A percentile compares a stretch with the other conserved stretches of the same genome.
Evolutionary conservation across 2,329 filamentous ascomycete genomes (phyloP).

Genomic region (Fusarium globosum): DNA sequence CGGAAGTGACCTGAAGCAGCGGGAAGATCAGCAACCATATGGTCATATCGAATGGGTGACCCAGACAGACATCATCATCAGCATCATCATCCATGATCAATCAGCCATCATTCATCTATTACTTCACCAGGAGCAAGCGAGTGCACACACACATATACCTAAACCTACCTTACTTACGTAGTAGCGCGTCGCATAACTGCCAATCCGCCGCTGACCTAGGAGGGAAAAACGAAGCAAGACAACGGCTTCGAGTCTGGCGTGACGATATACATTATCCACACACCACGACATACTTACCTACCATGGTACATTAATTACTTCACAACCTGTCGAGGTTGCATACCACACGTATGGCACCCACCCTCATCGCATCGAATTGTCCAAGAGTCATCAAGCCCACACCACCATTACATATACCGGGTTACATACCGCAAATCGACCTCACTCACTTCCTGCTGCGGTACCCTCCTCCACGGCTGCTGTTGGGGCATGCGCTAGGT

Average conservation of each 20-base stretch:
- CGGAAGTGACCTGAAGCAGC: slow-evolving; percentile 28
- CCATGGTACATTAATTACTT: neutral
- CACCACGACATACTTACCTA: neutral
- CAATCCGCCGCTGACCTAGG: slow-evolving; percentile 30
- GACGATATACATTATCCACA: slow-evolving; percentile 14
- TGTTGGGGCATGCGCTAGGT: slow-evolving; percentile 7
- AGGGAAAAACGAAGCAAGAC: slow-evolving; percentile 22
- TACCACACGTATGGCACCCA: slow-evolving; percentile 1
- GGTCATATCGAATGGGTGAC: slow-evolving; percentile 15
- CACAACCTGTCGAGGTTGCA: slow-evolving; percentile 3
- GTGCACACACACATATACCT: neutral
- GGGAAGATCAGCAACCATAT: slow-evolving; percentile 32
- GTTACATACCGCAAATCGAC: slow-evolving; percentile 30
- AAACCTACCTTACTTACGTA: neutral
- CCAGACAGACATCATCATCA: slow-evolving; percentile 12
- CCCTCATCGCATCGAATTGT: slow-evolving; percentile 1
- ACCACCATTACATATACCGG: slow-evolving; percentile 22
- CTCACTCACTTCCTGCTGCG: slow-evolving; percentile 12
- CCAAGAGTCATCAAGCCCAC: slow-evolving; percentile 17
- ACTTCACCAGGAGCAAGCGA: slow-evolving; percentile 11
- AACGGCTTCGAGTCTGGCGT: slow-evolving; percentile 34
- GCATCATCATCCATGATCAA: slow-evolving; percentile 38
- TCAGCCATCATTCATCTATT: slow-evolving; percentile 25
- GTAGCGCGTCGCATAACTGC: neutral
- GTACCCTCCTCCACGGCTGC: slow-evolving; percentile 22